phyloP scores from a whole-genome alignment of 1,284 basidiomycete genomes.

The Puccinia horiana region DNA sequence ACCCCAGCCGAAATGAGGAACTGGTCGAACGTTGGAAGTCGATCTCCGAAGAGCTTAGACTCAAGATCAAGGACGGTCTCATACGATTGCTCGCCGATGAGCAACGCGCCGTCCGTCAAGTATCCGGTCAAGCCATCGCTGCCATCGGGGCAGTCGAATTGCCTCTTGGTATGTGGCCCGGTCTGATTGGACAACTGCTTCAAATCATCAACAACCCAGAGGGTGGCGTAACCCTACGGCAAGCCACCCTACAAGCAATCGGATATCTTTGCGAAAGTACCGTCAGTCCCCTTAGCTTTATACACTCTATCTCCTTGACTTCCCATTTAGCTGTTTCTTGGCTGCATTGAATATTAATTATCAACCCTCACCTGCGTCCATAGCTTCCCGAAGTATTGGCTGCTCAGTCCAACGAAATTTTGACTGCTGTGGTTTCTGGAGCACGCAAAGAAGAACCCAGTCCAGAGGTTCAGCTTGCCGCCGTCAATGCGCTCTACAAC shows the following conservation, averaged over 20 bases:
- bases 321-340: too few relatives aligned
- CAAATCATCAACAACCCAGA: slow-evolving; percentile 76
- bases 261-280: slow-evolving; percentile 96
- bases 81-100: slow-evolving; percentile 79
- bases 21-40: slow-evolving; percentile 78
- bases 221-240: slow-evolving; percentile 67
- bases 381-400: slow-evolving; percentile 91
- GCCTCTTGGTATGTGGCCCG: slow-evolving; percentile 81
- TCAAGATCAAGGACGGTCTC: slow-evolving; percentile 83
- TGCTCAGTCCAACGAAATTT: slow-evolving; percentile 89
- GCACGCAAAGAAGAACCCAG: slow-evolving; percentile 94
- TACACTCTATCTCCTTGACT: slow-evolving; percentile 35
- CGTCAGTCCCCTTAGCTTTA: slow-evolving; percentile 65
- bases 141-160: slow-evolving; percentile 92
- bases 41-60: slow-evolving; percentile 70
- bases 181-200: slow-evolving; percentile 83
- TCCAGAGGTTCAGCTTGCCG: slow-evolving; percentile 90
- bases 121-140: slow-evolving; percentile 88
- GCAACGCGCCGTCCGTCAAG: slow-evolving; percentile 73
- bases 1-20: slow-evolving; percentile 73
- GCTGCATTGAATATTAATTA: slow-evolving; percentile 51
- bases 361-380: too few relatives aligned
- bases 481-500: slow-evolving; percentile 88
- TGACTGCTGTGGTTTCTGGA: slow-evolving; percentile 97
- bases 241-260: slow-evolving; percentile 89